Base-by-base conservation (phyloP, 1,284 basidiomycete species). In the Ganoderma multipileum region DNA sequence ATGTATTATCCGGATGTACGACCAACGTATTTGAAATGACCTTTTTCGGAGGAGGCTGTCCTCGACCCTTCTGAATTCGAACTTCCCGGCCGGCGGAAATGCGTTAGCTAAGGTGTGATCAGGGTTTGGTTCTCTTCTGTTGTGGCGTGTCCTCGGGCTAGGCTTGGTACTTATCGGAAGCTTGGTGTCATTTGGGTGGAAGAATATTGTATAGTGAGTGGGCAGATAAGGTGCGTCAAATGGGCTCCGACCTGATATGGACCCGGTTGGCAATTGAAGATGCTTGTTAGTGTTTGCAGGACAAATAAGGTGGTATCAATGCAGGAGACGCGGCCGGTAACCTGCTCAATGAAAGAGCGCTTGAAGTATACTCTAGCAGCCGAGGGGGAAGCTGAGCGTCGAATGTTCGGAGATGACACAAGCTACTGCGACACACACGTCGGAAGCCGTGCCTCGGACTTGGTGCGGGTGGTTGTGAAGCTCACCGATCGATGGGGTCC, bases 1-100 rank as follows among this genome's bases (percentile, higher is more conserved):
- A 42, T 58, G 55, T 59, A 57, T 38, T 38, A 30, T 12, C 62
- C 36, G 38, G 44, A 61, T 62, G 61, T 62, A 62, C 20, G 36
- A 62, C 26, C 42, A 50, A 23, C 55, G 20, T 33, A 36, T 38
- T 58, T 58, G 30, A 36, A 38, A 33, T 38, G 55, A 38, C 55
- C 33, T 38, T 58, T 20, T 11, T 38, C 28, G 28, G 52, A 55
- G 50, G 28, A 26, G 50, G 12, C 23, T 54, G 23, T 54, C 28
- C 14, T 28, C 26, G 5, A 4, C 5, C 8, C 28, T 33, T 55
- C 16, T 54, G 26, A 54, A 33, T 28, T 11, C 20, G 50, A 54
- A 33, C 54, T 57, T n/a, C 30, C 7, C 33, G 18, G 30, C 54
- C 54, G 16, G 28, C 28, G 54, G 30, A 55, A 55, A 33, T 30